A percentile compares a stretch with the other conserved stretches of the same genome.
These are phyloP conservation scores for Monosporascus cannonballus DNA, from an alignment of 2,329 filamentous ascomycete genomes.

Conservation along the genomic window DNA sequence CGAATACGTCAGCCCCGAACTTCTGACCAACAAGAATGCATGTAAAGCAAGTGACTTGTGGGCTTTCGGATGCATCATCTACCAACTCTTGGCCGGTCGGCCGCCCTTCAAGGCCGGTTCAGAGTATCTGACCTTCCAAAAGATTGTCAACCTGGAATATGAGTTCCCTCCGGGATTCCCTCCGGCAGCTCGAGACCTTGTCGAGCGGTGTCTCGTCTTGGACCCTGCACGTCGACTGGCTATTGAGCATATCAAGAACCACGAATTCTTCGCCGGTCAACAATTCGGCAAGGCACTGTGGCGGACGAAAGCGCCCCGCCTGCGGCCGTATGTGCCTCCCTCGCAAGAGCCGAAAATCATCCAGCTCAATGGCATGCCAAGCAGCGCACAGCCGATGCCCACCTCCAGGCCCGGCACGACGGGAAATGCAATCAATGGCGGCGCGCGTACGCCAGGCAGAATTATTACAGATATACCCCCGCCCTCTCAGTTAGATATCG, in stretches of 20 bases:
- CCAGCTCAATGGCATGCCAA: slow-evolving; percentile 57
- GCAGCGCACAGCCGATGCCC: slow-evolving; percentile 21
- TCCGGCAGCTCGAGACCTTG: slow-evolving; percentile 74
- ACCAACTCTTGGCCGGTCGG: slow-evolving; percentile 89
- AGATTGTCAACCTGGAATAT: slow-evolving; percentile 92
- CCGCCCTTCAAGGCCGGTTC: slow-evolving; percentile 95
- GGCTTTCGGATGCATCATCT: slow-evolving; percentile 98
- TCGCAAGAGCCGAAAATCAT: slow-evolving; percentile 68
- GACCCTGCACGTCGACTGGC: slow-evolving; percentile 80
- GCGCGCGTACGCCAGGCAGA: slow-evolving; percentile 60
- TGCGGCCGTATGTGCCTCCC: slow-evolving; percentile 78
- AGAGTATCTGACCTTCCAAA: slow-evolving; percentile 96
- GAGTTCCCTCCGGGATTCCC: slow-evolving; percentile 89
- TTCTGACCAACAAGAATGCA: slow-evolving; percentile 93
- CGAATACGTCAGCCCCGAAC: slow-evolving; percentile 94
- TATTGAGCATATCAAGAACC: slow-evolving; percentile 94
- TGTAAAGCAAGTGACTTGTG: slow-evolving; percentile 97
- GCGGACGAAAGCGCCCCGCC: slow-evolving; percentile 80
- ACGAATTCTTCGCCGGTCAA: slow-evolving; percentile 89
- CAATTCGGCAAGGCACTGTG: slow-evolving; percentile 78
- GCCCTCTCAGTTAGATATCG: slow-evolving; percentile 94
- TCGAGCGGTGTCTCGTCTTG: slow-evolving; percentile 83
- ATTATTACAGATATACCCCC: slow-evolving; percentile 93
- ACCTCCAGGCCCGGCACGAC: slow-evolving; percentile 24
- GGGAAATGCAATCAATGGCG: slow-evolving; percentile 37